Percentiles rank a stretch among this genome's conserved stretches.
These are phyloP conservation scores for Lagenaria siceraria DNA, from an alignment of 306 rosid genomes.

Conservation along the genomic window DNA sequence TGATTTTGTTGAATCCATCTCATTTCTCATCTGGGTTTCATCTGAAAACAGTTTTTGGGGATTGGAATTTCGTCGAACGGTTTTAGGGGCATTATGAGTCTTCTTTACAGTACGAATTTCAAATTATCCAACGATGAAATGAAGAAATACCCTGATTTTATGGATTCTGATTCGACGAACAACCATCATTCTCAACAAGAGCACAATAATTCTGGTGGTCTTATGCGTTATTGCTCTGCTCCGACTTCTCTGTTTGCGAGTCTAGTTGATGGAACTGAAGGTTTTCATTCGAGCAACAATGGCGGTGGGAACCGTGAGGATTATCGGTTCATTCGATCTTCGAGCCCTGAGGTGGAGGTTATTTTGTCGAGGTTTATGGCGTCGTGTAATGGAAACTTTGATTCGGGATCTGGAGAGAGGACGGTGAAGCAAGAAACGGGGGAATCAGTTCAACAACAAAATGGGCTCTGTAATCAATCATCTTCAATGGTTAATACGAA, in stretches of 20 bases:
- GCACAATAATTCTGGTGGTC: constrained; percentile 29
- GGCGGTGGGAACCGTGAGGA: constrained; percentile 29
- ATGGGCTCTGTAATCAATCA: constrained; percentile 22
- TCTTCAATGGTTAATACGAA: constrained; percentile 2
- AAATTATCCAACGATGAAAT: constrained; percentile 29
- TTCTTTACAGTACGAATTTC: constrained; percentile 29
- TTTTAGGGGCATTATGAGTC: constrained; percentile 29
- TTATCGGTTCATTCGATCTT: constrained; percentile 21
- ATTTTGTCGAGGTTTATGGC: constrained; percentile 34
- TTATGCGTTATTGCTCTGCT: constrained; percentile 44
- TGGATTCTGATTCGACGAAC: constrained; percentile 29
- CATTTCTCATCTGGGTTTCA: background rate
- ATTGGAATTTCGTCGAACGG: background rate
- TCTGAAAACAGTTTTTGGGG: background rate
- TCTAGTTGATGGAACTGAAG: constrained; percentile 18
- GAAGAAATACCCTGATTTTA: constrained; percentile 33
- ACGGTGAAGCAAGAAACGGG: constrained; percentile 37
- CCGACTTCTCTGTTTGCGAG: constrained; percentile 36
- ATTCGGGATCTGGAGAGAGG: constrained; percentile 22
- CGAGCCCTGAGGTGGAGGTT: constrained; percentile 50
- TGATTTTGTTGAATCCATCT: background rate
- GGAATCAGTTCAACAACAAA: constrained; percentile 26
- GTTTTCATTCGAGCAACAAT: constrained; percentile 2
- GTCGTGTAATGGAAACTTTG: constrained; percentile 29
- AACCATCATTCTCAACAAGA: constrained; percentile 22